Evolutionary conservation across 192 early-diverging fungal species (phyloP).

Genomic region (Coemansia reversa): DNA sequence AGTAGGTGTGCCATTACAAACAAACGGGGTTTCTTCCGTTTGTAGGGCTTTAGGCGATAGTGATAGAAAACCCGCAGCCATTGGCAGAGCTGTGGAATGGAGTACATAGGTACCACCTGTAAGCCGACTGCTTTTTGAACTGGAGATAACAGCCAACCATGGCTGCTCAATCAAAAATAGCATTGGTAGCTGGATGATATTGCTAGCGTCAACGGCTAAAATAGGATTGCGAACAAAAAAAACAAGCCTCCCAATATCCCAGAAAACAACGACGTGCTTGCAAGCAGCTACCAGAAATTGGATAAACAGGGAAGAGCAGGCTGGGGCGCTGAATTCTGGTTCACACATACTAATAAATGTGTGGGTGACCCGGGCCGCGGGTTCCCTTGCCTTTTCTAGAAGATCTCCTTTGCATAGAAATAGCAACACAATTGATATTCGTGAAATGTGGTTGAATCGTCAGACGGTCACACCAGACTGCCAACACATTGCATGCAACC

Average conservation of each 20-base stretch:
- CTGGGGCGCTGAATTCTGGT: background rate
- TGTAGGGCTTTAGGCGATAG: background rate
- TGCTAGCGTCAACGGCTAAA: background rate
- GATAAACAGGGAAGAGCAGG: too few species aligned
- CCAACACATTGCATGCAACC: background rate
- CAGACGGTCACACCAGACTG: background rate
- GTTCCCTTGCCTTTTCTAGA: background rate
- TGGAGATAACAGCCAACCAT: background rate
- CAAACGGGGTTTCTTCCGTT: background rate
- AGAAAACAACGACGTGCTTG: too few species aligned
- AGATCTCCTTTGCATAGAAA: background rate
- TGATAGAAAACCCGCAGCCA: background rate
- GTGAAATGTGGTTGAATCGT: background rate
- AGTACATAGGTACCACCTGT: background rate
- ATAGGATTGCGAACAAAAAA: background rate
- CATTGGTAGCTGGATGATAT: background rate
- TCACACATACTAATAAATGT: background rate
- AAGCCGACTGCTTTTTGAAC: background rate
- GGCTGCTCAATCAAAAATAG: background rate
- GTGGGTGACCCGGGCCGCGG: background rate
- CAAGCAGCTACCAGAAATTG: too few species aligned
- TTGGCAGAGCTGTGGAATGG: background rate
- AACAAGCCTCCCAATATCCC: background rate
- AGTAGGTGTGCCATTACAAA: background rate
- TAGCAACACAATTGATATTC: background rate